Percentiles rank a stretch among this genome's conserved stretches.
Evolutionary conservation across 805 yeast genomes (phyloP).

Genomic region (Candida michaelii): DNA sequence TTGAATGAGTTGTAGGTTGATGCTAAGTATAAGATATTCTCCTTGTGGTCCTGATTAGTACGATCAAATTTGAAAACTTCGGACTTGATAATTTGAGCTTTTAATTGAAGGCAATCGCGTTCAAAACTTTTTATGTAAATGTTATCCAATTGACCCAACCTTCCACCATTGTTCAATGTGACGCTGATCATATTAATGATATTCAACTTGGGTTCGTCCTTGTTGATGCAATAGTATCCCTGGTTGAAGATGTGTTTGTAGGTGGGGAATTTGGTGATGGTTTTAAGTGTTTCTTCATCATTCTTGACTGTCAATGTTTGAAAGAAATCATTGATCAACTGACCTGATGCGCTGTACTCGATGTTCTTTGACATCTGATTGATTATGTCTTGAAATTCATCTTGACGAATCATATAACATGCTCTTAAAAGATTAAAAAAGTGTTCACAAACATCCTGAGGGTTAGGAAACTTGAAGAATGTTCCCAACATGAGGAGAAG

Average conservation of each 20-base stretch:
- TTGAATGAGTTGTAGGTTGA: conserved; percentile 49
- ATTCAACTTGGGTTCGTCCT: conserved; percentile 19
- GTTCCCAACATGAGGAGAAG: conserved; percentile 33
- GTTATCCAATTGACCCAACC: conserved; percentile 30
- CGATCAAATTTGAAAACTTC: conserved; percentile 54
- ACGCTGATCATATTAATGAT: conserved; percentile 33
- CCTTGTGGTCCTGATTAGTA: conserved; percentile 63
- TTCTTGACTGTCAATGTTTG: conserved; percentile 28
- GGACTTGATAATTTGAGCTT: conserved; percentile 34
- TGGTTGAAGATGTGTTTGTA: conserved; percentile 26
- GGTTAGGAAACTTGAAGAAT: conserved; percentile 18
- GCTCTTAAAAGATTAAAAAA: conserved; percentile 38
- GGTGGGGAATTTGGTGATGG: conserved; percentile 29
- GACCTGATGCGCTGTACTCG: conserved; percentile 17
- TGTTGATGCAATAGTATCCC: conserved; percentile 23
- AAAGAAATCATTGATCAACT: conserved; percentile 31
- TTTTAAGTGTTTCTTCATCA: conserved; percentile 36
- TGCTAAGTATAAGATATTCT: conserved; percentile 51
- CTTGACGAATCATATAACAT: conserved; percentile 30
- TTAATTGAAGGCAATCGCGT: conserved; percentile 35
- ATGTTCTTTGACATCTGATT: conserved; percentile 16
- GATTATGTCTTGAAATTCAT: conserved; percentile 21
- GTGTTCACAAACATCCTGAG: conserved; percentile 24
- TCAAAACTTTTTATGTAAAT: conserved; percentile 33
- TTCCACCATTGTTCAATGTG: conserved; percentile 37